Percentiles rank a stretch among this genome's conserved stretches.
phyloP scores from a whole-genome alignment of 345 rosid species.

The Ailanthus altissimus region DNA sequence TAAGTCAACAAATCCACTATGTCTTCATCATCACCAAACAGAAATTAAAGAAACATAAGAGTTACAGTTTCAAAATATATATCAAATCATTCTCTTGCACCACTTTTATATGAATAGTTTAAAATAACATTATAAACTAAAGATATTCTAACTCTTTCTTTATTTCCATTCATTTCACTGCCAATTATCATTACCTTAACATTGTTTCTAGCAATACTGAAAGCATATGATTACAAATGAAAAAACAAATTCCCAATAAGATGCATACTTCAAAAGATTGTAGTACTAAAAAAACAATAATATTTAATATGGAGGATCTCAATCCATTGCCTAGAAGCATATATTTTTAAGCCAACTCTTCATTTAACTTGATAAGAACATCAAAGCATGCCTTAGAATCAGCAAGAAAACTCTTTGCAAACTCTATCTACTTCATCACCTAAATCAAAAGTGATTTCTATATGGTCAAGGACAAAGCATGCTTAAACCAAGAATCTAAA shows the following conservation, averaged over 20 bases:
- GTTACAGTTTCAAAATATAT: too few relatives aligned
- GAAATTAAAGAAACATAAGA: too few relatives aligned
- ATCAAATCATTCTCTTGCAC: too few relatives aligned
- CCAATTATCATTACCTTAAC: neutral
- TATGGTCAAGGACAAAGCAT: too few relatives aligned
- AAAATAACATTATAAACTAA: neutral
- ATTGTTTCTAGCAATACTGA: neutral
- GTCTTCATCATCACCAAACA: neutral
- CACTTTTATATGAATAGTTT: neutral
- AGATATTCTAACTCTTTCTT: too few relatives aligned
- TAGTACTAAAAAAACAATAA: conserved; percentile 62
- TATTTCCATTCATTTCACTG: too few relatives aligned
- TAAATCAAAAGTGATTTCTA: conserved; percentile 30
- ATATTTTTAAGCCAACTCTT: conserved; percentile 55
- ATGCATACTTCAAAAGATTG: conserved; percentile 68
- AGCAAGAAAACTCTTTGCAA: conserved; percentile 55
- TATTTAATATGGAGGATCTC: conserved; percentile 74
- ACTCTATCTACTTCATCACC: conserved; percentile 77
- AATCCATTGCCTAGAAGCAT: conserved; percentile 75
- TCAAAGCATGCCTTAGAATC: conserved; percentile 45
- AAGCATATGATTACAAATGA: neutral
- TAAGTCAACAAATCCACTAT: neutral
- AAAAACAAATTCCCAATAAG: neutral
- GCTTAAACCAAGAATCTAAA: too few relatives aligned
- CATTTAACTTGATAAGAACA: conserved; percentile 55